A percentile compares a stretch with the other conserved stretches of the same genome.
Conservation (phyloP, 306 rosid species). For the Ormosia emarginata region DNA sequence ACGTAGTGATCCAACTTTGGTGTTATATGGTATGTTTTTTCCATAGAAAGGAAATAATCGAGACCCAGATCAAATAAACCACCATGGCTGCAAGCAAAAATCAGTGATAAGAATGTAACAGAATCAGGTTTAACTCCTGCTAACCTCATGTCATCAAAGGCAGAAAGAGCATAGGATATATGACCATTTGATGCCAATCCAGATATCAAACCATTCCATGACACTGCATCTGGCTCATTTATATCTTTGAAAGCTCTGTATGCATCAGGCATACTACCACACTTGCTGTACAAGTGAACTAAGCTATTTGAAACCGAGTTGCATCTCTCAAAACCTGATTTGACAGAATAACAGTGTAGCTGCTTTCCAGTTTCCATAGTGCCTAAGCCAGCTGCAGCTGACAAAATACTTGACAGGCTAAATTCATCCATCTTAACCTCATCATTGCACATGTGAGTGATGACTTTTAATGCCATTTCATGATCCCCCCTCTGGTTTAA, state of each 20-base stretch:
- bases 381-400: slow-evolving; percentile 62
- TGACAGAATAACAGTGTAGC: slow-evolving; percentile 55
- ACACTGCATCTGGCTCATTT: slow-evolving; percentile 44
- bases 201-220: slow-evolving; percentile 69
- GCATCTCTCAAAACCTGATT: slow-evolving; percentile 43
- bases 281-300: slow-evolving; percentile 61
- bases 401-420: slow-evolving; percentile 61
- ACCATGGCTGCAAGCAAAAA: slow-evolving; percentile 67
- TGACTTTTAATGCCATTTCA: slow-evolving; percentile 45
- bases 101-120: slow-evolving; percentile 45
- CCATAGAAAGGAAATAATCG: slow-evolving; percentile 57
- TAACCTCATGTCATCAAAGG: slow-evolving; percentile 72
- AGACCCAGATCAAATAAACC: slow-evolving; percentile 52
- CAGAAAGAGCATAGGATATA: slow-evolving; percentile 44
- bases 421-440: slow-evolving; percentile 53
- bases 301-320: slow-evolving; percentile 52
- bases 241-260: slow-evolving; percentile 47
- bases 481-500: slow-evolving; percentile 53
- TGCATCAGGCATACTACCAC: slow-evolving; percentile 50
- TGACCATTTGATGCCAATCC: slow-evolving; percentile 50
- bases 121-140: slow-evolving; percentile 53
- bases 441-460: slow-evolving; percentile 43
- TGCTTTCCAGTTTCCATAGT: slow-evolving; percentile 55
- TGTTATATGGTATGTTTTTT: slow-evolving; percentile 35
- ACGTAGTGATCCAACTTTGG: slow-evolving; percentile 55